A percentile compares a stretch with the other conserved stretches of the same genome.
Evolutionary conservation across 2,329 filamentous ascomycete genomes (phyloP).

Genomic region (Cryphonectria nitschkei): DNA sequence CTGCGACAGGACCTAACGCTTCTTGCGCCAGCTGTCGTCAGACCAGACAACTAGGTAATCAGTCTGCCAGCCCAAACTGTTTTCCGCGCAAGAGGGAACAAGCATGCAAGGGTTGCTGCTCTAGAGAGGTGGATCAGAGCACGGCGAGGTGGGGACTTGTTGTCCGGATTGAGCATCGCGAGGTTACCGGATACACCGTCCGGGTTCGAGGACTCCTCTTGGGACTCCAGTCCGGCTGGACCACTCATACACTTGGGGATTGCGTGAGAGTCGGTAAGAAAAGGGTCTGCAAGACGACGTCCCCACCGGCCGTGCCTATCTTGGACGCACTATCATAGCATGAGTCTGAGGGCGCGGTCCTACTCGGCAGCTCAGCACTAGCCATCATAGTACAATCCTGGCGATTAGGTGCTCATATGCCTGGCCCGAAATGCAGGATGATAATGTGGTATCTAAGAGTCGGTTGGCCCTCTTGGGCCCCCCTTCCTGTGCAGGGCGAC

Average conservation of each 20-base stretch:
- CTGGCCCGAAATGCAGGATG: neutral
- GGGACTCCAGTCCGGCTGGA: slow-evolving; percentile 12
- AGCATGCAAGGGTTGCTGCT: neutral
- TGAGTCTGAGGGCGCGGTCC: neutral
- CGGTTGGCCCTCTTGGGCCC: neutral
- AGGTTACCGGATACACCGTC: slow-evolving; percentile 10
- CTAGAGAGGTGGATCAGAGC: neutral
- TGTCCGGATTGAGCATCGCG: slow-evolving; percentile 1
- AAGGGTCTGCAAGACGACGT: neutral
- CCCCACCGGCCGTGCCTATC: slow-evolving; percentile 1
- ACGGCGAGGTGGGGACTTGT: neutral
- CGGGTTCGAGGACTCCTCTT: slow-evolving; percentile 5
- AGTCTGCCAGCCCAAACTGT: neutral
- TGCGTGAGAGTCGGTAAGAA: neutral
- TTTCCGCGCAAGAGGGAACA: neutral
- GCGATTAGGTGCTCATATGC: neutral
- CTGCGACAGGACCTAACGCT: neutral
- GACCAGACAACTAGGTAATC: neutral
- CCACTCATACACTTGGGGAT: neutral
- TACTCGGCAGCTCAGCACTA: neutral
- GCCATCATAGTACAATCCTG: neutral
- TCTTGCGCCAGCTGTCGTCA: neutral
- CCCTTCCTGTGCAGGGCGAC: neutral
- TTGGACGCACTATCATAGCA: neutral
- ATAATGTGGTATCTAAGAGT: neutral